phyloP scores from a whole-genome alignment of 2,329 filamentous ascomycete genomes.

The Mycosphaerella arachidis region DNA sequence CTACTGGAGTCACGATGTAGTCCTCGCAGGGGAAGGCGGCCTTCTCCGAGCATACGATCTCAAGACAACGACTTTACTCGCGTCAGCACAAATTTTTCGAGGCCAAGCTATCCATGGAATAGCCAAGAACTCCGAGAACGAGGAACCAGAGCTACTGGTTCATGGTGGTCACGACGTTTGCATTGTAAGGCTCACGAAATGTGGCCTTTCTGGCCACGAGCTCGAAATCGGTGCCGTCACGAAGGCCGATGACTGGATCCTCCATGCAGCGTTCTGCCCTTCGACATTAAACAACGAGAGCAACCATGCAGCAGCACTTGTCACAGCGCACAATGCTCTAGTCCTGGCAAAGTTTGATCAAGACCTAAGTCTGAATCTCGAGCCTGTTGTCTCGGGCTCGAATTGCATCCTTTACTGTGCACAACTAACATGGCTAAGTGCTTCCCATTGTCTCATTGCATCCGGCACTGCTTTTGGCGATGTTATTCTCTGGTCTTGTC shows the following conservation, averaged over 20 bases:
- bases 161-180: constrained; percentile 58
- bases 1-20: constrained; percentile 31
- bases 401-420: constrained; percentile 86
- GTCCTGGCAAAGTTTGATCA: constrained; percentile 6
- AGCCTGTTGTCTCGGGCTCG: constrained; percentile 55
- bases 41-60: constrained; percentile 38
- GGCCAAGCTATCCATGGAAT: constrained; percentile 74
- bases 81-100: constrained; percentile 52
- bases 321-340: constrained; percentile 86
- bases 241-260: constrained; percentile 71
- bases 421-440: constrained; percentile 60
- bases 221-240: constrained; percentile 35
- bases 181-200: background rate
- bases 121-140: constrained; percentile 36
- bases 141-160: constrained; percentile 45
- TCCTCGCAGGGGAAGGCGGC: constrained; percentile 44
- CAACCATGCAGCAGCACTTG: constrained; percentile 49
- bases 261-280: constrained; percentile 58
- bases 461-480: constrained; percentile 94
- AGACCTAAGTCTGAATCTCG: constrained; percentile 2
- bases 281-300: background rate
- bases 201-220: constrained; percentile 7
- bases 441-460: constrained; percentile 64
- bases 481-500: constrained; percentile 80
- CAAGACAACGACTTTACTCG: constrained; percentile 21